Conservation (phyloP, 257 asterid species). For the Paulownia fortunei region DNA sequence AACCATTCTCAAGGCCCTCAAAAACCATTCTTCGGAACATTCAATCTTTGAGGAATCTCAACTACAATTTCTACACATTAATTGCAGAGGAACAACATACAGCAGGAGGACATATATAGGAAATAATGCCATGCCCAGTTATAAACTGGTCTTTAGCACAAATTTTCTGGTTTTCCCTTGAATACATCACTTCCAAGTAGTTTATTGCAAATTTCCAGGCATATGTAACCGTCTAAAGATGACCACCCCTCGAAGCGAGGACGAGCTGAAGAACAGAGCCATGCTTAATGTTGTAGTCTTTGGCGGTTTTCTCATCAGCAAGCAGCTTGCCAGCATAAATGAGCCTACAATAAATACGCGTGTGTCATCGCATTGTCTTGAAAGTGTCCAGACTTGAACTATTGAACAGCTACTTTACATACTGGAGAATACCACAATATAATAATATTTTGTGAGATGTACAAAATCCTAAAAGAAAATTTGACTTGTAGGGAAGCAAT, state of each 20-base stretch:
- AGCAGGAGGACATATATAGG: not conserved
- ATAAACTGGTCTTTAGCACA: slow-evolving; percentile 7
- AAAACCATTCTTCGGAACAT: too few relatives aligned
- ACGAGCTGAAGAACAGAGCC: slow-evolving; percentile 88
- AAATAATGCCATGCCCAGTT: not conserved
- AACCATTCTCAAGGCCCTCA: too few relatives aligned
- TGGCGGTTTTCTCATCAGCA: slow-evolving; percentile 79
- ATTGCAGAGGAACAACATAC: slow-evolving; percentile 3
- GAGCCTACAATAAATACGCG: slow-evolving; percentile 47
- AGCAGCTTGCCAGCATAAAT: slow-evolving; percentile 85
- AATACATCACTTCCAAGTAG: slow-evolving; percentile 17
- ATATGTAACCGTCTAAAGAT: slow-evolving; percentile 32
- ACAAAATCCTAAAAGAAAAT: not conserved
- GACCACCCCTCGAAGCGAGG: slow-evolving; percentile 77
- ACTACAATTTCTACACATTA: too few relatives aligned
- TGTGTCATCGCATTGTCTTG: not conserved
- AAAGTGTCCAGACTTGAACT: not conserved
- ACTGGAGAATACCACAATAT: not conserved
- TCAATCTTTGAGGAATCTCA: too few relatives aligned
- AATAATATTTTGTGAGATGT: not conserved
- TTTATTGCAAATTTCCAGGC: slow-evolving; percentile 9
- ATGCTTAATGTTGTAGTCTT: slow-evolving; percentile 79
- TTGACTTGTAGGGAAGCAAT: not conserved
- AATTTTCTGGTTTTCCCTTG: not conserved
- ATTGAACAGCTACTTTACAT: not conserved